Base-by-base conservation (phyloP, 2,329 filamentous ascomycete genomes). In the Cladosporium sp. region DNA sequence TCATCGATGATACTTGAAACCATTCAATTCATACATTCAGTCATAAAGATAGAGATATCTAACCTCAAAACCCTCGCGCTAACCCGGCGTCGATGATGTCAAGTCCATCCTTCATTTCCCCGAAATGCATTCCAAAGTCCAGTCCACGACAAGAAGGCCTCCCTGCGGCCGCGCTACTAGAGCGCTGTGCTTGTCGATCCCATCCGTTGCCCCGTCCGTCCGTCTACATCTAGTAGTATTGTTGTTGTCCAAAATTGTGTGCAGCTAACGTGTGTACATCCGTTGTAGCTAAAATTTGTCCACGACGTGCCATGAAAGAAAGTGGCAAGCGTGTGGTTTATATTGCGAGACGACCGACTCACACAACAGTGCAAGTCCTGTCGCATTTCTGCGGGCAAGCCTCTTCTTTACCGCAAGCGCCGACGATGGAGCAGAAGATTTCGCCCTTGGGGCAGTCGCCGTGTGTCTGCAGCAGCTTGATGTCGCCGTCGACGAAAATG, bases 361-460 rank as follows among this genome's bases (percentile, higher is more conserved):
- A 62, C 32, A 62, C 46, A 11, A 62, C n/a, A 28, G 59, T 62
- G 59, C 59, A 62, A 21, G 48, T 43, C 32, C 59, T 62, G 48
- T 62, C 59, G 48, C 59, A 62, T 48, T 62, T 62, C 48, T 62
- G 59, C 13, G 59, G 59, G 48, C 59, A 62, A 26, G 59, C 59
- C 48, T 62, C 59, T 54, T 62, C 59, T 28, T 62, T 62, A 30
- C 59, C 59, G 59, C 59, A 62, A 21, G 59, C 59, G 14, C 59
- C 59, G 59, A 62, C 46, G 48, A 62, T 62, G 32, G 59, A 62
- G 59, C 59, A 62, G 59, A 62, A 62, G 59, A 62, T 62, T 32
- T 62, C 59, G 48, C 59, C 59, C 59, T 36, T 43, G 48, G 59
- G 59, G 59, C 59, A 62, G 32, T 62, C 59, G 21, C 59, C 59